Base-by-base conservation (phyloP, 2,329 filamentous ascomycete genomes). In the Thelonectria rubi region DNA sequence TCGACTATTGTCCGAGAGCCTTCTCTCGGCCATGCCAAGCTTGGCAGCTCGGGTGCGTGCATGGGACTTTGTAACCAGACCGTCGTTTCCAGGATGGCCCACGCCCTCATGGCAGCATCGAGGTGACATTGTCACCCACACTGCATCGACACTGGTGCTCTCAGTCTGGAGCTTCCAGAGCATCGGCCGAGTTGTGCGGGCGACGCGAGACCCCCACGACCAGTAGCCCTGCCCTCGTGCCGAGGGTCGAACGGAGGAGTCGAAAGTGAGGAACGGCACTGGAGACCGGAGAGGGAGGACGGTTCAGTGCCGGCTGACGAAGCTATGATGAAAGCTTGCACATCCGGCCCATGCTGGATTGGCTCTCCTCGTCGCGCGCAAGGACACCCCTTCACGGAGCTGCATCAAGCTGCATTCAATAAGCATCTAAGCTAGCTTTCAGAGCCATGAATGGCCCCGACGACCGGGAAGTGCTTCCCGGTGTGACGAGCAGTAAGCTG, bases 161-260 rank as follows among this genome's bases (percentile, higher is more conserved):
- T 12, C 40, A 20, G 42, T 46, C 26, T 15, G 50, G 32, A 14
- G 42, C 58, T 58, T 39, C 43, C 26, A 55, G 40, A 55, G 64
- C 21, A 47, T 56, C 52, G 62, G 63, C 60, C 60, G 54, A 63
- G 51, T 30, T 40, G 54, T 30, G 37, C 46, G 45, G 49, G 46
- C 46, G 57, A 55, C 63, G 60, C 53, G 32, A 61, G 40, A 65
- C 68, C 68, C 68, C 68, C 68, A 70, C 64, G 68, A 32, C 46
- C 17, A 40, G 43, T 21, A 40, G 30, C 34, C 48, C 43, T 53
- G 42, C 24, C 37, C 51, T 30, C 11, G 32, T 53, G 58, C 48
- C 42, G n/a, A 55, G 34, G 18, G 43, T 26, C 15, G 18, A 26
- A n/a, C n/a, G 39, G 50, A 5, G 26, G 26, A 30, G 34, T 15